Evolutionary conservation across 2,329 filamentous ascomycete species (phyloP).

Genomic region (Sporothrix brunneoviolacea): DNA sequence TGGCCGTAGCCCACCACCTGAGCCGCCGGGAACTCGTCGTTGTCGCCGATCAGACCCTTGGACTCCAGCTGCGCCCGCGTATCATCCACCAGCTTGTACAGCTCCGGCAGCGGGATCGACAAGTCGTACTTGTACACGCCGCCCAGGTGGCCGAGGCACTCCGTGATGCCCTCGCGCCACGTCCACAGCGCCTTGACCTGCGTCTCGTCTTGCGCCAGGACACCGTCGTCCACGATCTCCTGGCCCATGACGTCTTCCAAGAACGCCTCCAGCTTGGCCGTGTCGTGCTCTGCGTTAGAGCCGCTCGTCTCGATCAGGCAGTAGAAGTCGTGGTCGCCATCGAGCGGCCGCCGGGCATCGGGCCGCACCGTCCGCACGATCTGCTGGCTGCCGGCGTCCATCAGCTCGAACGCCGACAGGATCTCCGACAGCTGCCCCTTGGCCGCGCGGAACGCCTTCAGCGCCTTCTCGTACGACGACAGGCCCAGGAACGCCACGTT

Average conservation of each 20-base stretch:
- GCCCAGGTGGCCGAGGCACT: slow-evolving; percentile 81
- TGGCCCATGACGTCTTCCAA: slow-evolving; percentile 83
- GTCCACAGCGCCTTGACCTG: slow-evolving; percentile 81
- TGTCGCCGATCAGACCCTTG: slow-evolving; percentile 70
- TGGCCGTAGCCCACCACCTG: slow-evolving; percentile 95
- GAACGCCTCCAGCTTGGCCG: slow-evolving; percentile 82
- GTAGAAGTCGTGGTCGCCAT: slow-evolving; percentile 85
- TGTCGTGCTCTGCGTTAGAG: slow-evolving; percentile 88
- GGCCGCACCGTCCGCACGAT: slow-evolving; percentile 66
- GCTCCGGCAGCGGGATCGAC: slow-evolving; percentile 80
- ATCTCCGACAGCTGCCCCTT: slow-evolving; percentile 91
- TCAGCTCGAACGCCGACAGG: slow-evolving; percentile 93
- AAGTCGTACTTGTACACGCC: slow-evolving; percentile 98
- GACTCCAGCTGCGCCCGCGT: slow-evolving; percentile 64
- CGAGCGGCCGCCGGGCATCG: slow-evolving; percentile 71
- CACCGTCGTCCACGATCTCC: slow-evolving; percentile 81
- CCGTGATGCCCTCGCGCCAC: slow-evolving; percentile 89
- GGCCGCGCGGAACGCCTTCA: slow-evolving; percentile 78
- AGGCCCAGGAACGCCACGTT: slow-evolving; percentile 95
- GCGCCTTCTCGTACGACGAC: slow-evolving; percentile 82
- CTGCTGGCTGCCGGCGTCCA: slow-evolving; percentile 79
- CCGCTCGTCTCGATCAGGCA: slow-evolving; percentile 95
- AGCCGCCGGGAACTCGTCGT: slow-evolving; percentile 69
- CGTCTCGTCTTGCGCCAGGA: slow-evolving; percentile 87
- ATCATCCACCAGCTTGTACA: slow-evolving; percentile 88